Evolutionary conservation across 1,284 basidiomycete genomes (phyloP), one percentile per base, ranked within the genome.

Genomic region (Malassezia dermatis): DNA sequence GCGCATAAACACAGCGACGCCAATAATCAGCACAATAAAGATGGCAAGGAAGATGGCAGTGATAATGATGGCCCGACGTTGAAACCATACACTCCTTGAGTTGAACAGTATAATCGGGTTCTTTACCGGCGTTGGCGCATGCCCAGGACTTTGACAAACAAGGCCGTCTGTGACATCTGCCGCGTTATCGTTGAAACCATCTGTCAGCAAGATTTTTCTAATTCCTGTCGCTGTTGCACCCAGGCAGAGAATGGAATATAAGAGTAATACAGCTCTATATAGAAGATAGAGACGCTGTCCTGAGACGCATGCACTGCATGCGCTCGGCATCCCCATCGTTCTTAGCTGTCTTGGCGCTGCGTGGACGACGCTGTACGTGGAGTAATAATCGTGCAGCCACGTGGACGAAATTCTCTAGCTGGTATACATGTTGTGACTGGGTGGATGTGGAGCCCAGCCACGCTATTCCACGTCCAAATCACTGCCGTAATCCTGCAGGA

Each of bases 1-100:
- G 35, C 67, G 60, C 2, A 74, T 48, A 49, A 71, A 72, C 51
- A 72, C 71, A 40, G 69, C 61, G 24, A 66, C 56, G 23, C 70
- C 66, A 41, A 74, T 71, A 53, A 71, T 66, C 47, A 74, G 61
- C 10, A 73, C 64, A 51, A 74, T 72, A 43, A 74, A 66, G 51
- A 74, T 71, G 56, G 71, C 70, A 19, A 74, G 62, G 59, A 71
- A 72, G 55, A 67, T 60, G 6, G 69, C 69, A 23, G 59, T 63
- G 52, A 73, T 67, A 58, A 73, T 64, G 56, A 71, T 70, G 50
- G 70, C 70, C 43, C 65, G 65, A 31, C 58, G 50, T 51, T 70
- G 62, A 51, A 70, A 72, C 67, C 67, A 72, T 5, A 67, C 61
- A 37, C 61, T 63, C 7, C 69, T 58, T 35, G 62, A 51, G 13